Evolutionary conservation across 495 filamentous ascomycete genomes (phyloP).

Genomic region (Diplogelasinospora grovesii): DNA sequence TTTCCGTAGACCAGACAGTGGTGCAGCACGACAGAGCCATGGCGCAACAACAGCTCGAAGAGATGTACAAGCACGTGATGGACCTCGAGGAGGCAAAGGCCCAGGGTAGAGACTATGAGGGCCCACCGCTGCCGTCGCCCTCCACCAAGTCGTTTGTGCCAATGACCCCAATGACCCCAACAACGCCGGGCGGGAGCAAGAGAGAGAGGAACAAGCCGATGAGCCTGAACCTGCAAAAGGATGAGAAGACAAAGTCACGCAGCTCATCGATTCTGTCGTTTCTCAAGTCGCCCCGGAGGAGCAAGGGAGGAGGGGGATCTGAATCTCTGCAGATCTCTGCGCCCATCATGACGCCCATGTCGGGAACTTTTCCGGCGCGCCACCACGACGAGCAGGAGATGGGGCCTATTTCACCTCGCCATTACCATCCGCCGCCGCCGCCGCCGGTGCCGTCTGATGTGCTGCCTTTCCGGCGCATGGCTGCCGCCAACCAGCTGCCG

Average conservation of each 20-base stretch:
- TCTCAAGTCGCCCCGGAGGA: constrained; percentile 46
- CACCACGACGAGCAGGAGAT: constrained; percentile 41
- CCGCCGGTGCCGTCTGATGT: constrained; percentile 40
- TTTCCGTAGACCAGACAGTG: constrained; percentile 63
- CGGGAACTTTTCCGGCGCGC: constrained; percentile 43
- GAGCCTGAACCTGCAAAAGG: constrained; percentile 34
- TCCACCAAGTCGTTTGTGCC: constrained; percentile 20
- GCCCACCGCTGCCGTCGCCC: constrained; percentile 21
- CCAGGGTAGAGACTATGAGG: constrained; percentile 35
- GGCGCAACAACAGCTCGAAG: constrained; percentile 74
- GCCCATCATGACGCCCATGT: constrained; percentile 49
- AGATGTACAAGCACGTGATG: constrained; percentile 87
- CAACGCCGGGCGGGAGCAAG: constrained; percentile 13
- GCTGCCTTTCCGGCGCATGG: constrained; percentile 33
- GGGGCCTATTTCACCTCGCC: constrained; percentile 44
- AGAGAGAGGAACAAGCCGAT: constrained; percentile 40
- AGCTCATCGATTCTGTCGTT: constrained; percentile 46
- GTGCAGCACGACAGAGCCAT: constrained; percentile 64
- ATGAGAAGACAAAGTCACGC: constrained; percentile 41
- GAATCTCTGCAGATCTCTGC: constrained; percentile 50
- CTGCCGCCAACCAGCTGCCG: constrained; percentile 26
- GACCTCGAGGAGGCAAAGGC: constrained; percentile 69
- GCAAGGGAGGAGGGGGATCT: constrained; percentile 25
- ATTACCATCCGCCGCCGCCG: constrained; percentile 39
- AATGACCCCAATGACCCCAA: constrained; percentile 16